Percentiles rank a stretch among this genome's conserved stretches.
phyloP scores from a whole-genome alignment of 2,329 filamentous ascomycete genomes.

The Cryphonectria japonica region DNA sequence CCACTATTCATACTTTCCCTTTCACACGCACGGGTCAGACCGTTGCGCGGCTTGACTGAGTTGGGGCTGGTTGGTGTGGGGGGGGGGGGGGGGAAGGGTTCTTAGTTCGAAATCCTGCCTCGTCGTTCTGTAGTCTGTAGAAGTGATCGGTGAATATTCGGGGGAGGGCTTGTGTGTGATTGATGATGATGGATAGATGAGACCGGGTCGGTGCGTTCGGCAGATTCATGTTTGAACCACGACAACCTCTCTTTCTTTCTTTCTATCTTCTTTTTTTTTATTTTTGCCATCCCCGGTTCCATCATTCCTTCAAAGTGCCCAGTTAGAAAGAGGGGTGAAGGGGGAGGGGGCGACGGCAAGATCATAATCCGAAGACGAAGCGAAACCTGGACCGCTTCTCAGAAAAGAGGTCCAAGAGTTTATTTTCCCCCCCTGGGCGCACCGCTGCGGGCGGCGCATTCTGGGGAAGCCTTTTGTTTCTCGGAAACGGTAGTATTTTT shows the following conservation, averaged over 20 bases:
- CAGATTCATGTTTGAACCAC: background rate
- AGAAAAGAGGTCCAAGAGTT: background rate
- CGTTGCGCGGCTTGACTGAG: background rate
- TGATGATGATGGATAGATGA: background rate
- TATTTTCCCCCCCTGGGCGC: background rate
- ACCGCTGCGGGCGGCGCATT: constrained; percentile 1
- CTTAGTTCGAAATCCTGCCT: too few species aligned
- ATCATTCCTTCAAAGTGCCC: background rate
- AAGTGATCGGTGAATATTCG: background rate
- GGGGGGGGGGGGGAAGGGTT: too few species aligned
- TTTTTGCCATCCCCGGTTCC: too few species aligned
- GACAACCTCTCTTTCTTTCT: background rate
- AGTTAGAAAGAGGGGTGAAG: background rate
- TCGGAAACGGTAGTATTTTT: too few species aligned
- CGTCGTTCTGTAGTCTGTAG: background rate
- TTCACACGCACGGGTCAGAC: background rate
- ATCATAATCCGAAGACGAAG: background rate
- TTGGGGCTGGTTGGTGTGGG: too few species aligned
- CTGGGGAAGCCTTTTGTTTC: too few species aligned
- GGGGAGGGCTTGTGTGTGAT: background rate
- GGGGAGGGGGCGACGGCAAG: background rate
- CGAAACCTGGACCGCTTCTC: background rate
- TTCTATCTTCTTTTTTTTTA: too few species aligned
- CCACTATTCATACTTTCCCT: too few species aligned
- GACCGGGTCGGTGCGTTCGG: background rate